Conservation (phyloP, 1,139 yeast genomes). For the Blastobotrys illinoisensis region DNA sequence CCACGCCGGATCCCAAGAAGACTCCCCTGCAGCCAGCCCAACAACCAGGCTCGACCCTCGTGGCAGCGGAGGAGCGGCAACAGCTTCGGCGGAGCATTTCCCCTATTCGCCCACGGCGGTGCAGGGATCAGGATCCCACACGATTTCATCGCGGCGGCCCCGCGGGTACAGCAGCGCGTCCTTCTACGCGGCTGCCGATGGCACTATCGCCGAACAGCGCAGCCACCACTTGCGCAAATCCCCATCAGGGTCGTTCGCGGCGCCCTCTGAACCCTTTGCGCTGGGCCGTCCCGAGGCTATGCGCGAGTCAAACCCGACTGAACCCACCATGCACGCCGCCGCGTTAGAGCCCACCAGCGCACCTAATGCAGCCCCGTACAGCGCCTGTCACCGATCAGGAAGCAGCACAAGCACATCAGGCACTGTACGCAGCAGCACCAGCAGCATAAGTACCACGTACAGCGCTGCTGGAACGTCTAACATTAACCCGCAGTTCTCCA, state of each 20-base stretch:
- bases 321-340: background rate
- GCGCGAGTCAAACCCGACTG: background rate
- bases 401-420: background rate
- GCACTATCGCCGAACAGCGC: background rate
- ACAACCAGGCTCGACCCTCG: background rate
- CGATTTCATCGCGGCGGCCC: background rate
- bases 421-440: background rate
- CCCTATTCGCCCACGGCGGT: background rate
- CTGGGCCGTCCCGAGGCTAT: background rate
- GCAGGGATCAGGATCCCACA: background rate
- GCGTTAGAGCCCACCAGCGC: background rate
- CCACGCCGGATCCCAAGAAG: background rate
- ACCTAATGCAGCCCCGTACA: background rate
- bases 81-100: background rate
- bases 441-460: background rate
- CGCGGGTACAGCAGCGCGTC: background rate
- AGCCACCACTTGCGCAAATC: background rate
- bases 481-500: background rate
- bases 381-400: background rate
- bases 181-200: background rate
- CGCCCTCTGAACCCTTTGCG: background rate
- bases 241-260: background rate
- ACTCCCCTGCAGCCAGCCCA: background rate
- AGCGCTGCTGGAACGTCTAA: background rate
- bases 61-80: background rate